Base-by-base conservation (phyloP, 768 basidiomycete genomes). In the Leccinum uliginosum region DNA sequence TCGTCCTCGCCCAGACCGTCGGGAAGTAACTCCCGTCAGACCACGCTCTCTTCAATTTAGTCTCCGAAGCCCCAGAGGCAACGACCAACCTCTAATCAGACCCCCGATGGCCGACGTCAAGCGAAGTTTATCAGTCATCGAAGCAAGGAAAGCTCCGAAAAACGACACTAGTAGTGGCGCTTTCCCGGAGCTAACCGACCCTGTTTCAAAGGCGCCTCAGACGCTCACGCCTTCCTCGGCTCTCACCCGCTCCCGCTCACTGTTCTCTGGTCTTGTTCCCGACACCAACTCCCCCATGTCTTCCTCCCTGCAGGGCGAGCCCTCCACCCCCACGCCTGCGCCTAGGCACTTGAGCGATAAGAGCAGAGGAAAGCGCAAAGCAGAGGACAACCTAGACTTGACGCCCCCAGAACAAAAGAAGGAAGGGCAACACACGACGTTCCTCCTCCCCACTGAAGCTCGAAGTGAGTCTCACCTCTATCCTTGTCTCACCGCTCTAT, bases 311-410 rank as follows among this genome's bases (percentile, higher is more conserved):
- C 62, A 59, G n/a, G 67, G 26, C 30, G 63, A 63, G 38, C 69
- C 73, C n/a, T 64, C 67, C 43, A 74, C 71, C 53, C 72, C 65
- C 40, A 67, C 72, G 46, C 67, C 75, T 55, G 67, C 63, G 58
- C 51, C 67, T 54, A 70, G 73, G 58, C 62, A 62, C 43, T 57
- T 62, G 3, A 70, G 73, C 53, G 71, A 76, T 56, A 71, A 68
- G 57, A 66, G 71, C 32, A 82, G 76, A 62, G 85, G 85, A 7
- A 90, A 90, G 69, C 76, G 88, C 58, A 90, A 89, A 66, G 87
- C 86, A 6, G 85, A 87, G 45, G 87, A 89, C 59, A 79, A 87
- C 61, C 74, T 83, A n/a, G 85, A 84, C 58, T 73, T 79, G 30
- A 87, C 87, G 3, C 86, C 86, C 32, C 84, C 86, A 7, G 86